Evolutionary conservation across 495 filamentous ascomycete species (phyloP).

Genomic region (Aspergillus sclerotiicarbonarius): DNA sequence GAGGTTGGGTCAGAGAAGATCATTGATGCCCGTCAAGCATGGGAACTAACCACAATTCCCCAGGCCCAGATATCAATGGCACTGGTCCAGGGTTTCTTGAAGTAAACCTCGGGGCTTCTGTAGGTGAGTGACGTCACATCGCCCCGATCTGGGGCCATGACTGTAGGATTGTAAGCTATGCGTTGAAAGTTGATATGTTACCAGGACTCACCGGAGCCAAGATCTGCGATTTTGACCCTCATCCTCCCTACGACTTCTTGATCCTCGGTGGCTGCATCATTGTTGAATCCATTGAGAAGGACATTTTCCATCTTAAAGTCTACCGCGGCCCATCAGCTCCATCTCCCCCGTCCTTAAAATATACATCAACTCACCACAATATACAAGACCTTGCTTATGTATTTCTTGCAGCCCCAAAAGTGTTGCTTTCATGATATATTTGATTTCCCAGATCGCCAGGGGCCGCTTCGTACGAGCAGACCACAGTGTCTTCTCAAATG

Average conservation of each 20-base stretch:
- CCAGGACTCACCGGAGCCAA: not conserved
- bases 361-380: not conserved
- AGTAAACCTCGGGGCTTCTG: not conserved
- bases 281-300: not conserved
- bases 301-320: not conserved
- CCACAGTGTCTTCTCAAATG: too few relatives aligned
- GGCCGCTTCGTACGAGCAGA: too few relatives aligned
- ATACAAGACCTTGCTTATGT: not conserved
- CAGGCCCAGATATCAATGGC: not conserved
- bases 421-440: not conserved
- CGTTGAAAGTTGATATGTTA: not conserved
- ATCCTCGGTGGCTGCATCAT: not conserved
- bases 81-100: not conserved
- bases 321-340: not conserved
- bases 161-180: not conserved
- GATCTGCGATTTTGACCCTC: not conserved
- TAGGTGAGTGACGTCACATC: not conserved
- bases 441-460: not conserved
- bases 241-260: not conserved
- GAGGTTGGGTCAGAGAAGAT: not conserved
- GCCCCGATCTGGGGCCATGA: not conserved
- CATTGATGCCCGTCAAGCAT: not conserved
- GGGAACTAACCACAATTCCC: not conserved
- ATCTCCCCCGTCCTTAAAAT: not conserved
- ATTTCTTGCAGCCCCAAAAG: not conserved